Evolutionary conservation across 192 early-diverging fungal genomes (phyloP).

Genomic region (Coemansia sp.): DNA sequence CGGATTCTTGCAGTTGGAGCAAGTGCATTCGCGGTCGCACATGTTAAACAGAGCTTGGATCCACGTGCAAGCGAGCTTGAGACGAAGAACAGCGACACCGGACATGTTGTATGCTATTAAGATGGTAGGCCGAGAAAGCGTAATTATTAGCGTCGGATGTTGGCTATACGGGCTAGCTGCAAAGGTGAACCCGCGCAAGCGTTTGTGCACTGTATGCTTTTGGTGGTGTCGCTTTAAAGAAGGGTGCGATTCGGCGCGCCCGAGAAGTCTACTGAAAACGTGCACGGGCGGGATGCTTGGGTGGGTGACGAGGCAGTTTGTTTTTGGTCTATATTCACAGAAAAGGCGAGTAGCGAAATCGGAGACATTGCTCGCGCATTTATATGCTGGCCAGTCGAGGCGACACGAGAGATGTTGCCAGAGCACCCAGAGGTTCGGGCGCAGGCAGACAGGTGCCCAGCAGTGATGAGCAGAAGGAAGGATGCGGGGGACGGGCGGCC

Average conservation of each 20-base stretch:
- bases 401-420: not conserved
- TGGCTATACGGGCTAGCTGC: too few relatives aligned
- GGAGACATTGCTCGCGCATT: not conserved
- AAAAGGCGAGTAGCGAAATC: too few relatives aligned
- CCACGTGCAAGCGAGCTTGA: constrained; percentile 24
- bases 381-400: not conserved
- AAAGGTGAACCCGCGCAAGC: too few relatives aligned
- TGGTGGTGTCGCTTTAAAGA: too few relatives aligned
- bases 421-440: constrained; percentile 2
- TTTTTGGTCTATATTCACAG: too few relatives aligned
- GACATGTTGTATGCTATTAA: not conserved
- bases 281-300: too few relatives aligned
- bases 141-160: too few relatives aligned
- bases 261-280: too few relatives aligned
- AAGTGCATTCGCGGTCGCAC: constrained; percentile 46
- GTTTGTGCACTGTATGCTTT: too few relatives aligned
- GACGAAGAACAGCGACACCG: not conserved
- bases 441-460: not conserved
- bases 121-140: too few relatives aligned
- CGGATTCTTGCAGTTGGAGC: constrained; percentile 36
- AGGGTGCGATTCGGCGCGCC: too few relatives aligned
- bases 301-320: too few relatives aligned
- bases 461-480: not conserved
- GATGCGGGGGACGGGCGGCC: not conserved
- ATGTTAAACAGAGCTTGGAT: constrained; percentile 16